These are phyloP conservation scores for Pyrus hybrid DNA, from an alignment of 331 rosid species.

Conservation along the genomic window DNA sequence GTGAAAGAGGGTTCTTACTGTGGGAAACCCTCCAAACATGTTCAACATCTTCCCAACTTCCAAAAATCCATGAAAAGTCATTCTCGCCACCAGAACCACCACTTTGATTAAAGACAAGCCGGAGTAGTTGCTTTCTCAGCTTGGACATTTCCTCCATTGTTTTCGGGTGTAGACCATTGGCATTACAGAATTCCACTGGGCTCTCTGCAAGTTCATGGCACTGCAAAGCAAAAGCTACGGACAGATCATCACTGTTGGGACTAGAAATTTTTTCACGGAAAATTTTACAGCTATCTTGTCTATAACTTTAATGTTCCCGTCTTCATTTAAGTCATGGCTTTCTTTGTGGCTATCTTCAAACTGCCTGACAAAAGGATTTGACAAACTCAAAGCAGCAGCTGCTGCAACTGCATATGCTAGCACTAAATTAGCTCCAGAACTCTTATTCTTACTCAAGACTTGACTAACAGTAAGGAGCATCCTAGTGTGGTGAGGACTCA, in stretches of 20 bases:
- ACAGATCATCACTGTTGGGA: slow-evolving; percentile 69
- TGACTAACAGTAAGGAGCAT: slow-evolving; percentile 76
- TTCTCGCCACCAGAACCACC: slow-evolving; percentile 34
- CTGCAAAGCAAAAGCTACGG: slow-evolving; percentile 69
- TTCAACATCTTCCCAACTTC: slow-evolving; percentile 56
- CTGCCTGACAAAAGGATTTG: no score
- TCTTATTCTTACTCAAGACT: slow-evolving; percentile 39
- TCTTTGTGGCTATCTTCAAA: slow-evolving; percentile 48
- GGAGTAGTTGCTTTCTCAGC: no score
- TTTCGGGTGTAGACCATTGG: no score
- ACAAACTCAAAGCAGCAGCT: slow-evolving; percentile 85
- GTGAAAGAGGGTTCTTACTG: slow-evolving; percentile 46
- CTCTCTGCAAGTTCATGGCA: slow-evolving; percentile 57
- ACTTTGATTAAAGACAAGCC: slow-evolving; percentile 48
- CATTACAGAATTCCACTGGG: slow-evolving; percentile 51
- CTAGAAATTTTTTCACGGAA: slow-evolving; percentile 55
- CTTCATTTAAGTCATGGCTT: slow-evolving; percentile 26
- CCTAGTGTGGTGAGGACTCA: slow-evolving; percentile 96
- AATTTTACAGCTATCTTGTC: slow-evolving; percentile 44
- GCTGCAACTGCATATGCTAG: slow-evolving; percentile 75
- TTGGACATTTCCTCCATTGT: no score
- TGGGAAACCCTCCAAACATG: slow-evolving; percentile 48
- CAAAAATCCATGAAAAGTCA: slow-evolving; percentile 58
- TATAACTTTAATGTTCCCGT: slow-evolving; percentile 21
- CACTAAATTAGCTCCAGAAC: slow-evolving; percentile 42